A percentile compares a stretch with the other conserved stretches of the same genome.
phyloP scores from a whole-genome alignment of 2,329 filamentous ascomycete genomes.

The Microsporum canis region DNA sequence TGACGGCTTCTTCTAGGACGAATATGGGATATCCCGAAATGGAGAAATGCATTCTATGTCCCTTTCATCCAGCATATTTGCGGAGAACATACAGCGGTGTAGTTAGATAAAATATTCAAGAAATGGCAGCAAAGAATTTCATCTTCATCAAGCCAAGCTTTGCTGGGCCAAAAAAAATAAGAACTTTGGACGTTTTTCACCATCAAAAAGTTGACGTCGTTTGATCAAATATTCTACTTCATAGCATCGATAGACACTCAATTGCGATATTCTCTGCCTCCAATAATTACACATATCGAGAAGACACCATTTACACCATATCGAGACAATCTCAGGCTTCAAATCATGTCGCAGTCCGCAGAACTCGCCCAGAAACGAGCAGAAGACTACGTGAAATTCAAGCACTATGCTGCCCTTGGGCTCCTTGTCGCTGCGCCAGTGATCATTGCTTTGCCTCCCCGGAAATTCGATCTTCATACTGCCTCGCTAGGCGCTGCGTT shows the following conservation, averaged over 20 bases:
- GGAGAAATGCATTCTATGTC: neutral
- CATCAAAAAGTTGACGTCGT: no score
- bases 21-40: neutral
- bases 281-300: neutral
- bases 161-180: no score
- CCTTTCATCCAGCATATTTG: neutral
- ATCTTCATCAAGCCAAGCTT: neutral
- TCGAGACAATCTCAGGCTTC: neutral
- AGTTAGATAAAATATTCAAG: neutral
- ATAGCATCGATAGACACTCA: neutral
- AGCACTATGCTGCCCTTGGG: conserved; percentile 29
- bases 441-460: conserved; percentile 46
- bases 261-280: neutral
- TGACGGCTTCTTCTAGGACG: neutral
- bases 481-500: conserved; percentile 41
- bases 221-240: neutral
- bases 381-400: conserved; percentile 32
- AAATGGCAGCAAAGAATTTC: neutral
- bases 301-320: neutral
- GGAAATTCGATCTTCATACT: conserved; percentile 52
- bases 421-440: conserved; percentile 43
- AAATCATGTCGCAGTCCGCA: conserved; percentile 4
- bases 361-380: conserved; percentile 17
- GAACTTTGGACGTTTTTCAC: no score
- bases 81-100: neutral